Percentiles rank a stretch among this genome's conserved stretches.
Evolutionary conservation across 768 basidiomycete genomes (phyloP).

Genomic region (Omphalotus guepiniiformis): DNA sequence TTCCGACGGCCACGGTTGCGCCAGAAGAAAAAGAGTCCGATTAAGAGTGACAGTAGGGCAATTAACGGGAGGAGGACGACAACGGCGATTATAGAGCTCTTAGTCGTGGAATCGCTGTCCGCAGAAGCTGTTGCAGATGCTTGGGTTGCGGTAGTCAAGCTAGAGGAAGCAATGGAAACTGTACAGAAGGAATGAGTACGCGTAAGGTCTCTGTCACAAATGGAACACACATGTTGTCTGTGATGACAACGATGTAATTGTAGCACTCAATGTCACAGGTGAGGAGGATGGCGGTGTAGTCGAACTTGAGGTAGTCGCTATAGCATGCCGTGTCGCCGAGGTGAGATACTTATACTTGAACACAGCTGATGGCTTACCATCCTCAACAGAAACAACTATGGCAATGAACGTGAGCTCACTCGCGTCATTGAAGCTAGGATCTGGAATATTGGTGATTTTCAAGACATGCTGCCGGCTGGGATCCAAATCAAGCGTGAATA

Average conservation of each 20-base stretch:
- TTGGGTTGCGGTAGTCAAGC: neutral
- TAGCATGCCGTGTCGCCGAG: neutral
- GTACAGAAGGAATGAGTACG: neutral
- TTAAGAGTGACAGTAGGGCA: constrained; percentile 13
- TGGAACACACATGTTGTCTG: neutral
- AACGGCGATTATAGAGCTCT: constrained; percentile 15
- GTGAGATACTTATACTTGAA: no score
- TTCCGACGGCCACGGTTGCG: constrained; percentile 12
- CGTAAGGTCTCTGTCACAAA: no score
- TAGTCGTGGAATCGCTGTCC: neutral
- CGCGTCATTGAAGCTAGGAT: constrained; percentile 11
- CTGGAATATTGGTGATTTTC: constrained; percentile 21
- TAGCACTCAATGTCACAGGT: neutral
- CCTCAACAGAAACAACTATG: constrained; percentile 15
- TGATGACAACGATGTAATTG: no score
- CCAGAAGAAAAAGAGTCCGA: constrained; percentile 14
- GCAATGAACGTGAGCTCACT: constrained; percentile 24
- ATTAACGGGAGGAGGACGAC: constrained; percentile 14
- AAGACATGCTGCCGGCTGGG: constrained; percentile 20
- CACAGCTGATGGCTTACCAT: no score
- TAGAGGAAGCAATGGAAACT: neutral
- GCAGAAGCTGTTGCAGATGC: neutral
- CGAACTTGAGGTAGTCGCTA: neutral
- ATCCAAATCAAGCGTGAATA: constrained; percentile 26
- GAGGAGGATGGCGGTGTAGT: neutral